phyloP scores from a whole-genome alignment of 495 filamentous ascomycete species.

The Tuber borchii region DNA sequence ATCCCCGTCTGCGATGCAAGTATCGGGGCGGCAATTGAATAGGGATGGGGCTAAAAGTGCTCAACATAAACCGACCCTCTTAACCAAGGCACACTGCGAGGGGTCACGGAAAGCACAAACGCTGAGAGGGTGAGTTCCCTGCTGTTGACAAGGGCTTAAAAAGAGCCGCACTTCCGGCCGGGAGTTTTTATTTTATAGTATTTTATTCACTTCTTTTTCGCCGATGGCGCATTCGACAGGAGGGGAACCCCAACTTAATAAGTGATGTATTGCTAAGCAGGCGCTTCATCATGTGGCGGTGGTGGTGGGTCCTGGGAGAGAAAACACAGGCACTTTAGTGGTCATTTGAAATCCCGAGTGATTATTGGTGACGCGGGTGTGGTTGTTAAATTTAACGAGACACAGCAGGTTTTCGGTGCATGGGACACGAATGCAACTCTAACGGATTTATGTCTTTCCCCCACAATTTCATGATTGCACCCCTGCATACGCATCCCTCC shows the following conservation, averaged over 20 bases:
- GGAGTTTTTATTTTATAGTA: not conserved
- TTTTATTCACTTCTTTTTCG: not conserved
- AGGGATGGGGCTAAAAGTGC: not conserved
- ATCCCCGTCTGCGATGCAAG: not conserved
- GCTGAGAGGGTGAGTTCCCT: not conserved
- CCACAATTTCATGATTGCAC: not conserved
- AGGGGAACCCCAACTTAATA: not conserved
- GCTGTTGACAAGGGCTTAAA: not conserved
- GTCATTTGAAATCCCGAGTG: not conserved
- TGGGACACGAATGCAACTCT: not conserved
- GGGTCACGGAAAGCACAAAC: not conserved
- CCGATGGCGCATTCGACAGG: not conserved
- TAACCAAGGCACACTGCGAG: not conserved
- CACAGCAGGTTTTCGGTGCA: not conserved
- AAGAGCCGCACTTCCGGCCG: slow-evolving; percentile 2
- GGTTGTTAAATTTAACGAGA: not conserved
- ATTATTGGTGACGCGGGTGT: not conserved
- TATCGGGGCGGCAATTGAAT: not conserved
- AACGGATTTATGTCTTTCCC: not conserved
- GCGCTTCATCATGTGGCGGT: not conserved
- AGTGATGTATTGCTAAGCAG: not conserved
- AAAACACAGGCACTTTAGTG: not conserved
- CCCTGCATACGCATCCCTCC: not conserved
- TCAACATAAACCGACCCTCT: not conserved
- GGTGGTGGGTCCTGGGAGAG: not conserved